Evolutionary conservation across 352 stramenopile genomes (phyloP).

Genomic region (Albugo candida): DNA sequence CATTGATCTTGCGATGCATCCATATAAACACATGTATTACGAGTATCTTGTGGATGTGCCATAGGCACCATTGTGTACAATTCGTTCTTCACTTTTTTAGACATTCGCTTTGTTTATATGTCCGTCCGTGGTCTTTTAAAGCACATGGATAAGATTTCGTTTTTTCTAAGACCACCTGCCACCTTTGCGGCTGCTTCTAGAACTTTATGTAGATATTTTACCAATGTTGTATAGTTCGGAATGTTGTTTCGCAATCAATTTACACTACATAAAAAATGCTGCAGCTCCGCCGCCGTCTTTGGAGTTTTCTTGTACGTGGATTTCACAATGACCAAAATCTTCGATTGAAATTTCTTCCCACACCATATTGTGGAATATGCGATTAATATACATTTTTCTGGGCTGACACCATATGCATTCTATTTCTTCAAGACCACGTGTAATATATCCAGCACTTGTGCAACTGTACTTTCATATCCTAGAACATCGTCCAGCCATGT

Average conservation of each 20-base stretch:
- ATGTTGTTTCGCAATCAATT: constrained; percentile 20
- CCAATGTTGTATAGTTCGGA: constrained; percentile 7
- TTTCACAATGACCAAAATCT: constrained; percentile 2
- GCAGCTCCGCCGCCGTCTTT: constrained; percentile 7
- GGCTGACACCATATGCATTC: too few relatives aligned
- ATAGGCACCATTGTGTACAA: constrained; percentile 8
- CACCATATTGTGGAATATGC: too few relatives aligned
- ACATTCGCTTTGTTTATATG: neutral
- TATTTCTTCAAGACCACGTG: too few relatives aligned
- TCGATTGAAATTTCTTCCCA: neutral
- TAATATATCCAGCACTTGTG: too few relatives aligned
- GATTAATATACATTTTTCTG: too few relatives aligned
- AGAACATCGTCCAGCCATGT: too few relatives aligned
- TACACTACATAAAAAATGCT: constrained; percentile 13
- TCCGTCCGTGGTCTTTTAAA: constrained; percentile 1
- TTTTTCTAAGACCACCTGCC: constrained; percentile 8
- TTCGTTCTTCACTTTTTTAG: constrained; percentile 1
- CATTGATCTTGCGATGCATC: constrained; percentile 10
- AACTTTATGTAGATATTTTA: constrained; percentile 3
- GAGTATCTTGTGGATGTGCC: constrained; percentile 2
- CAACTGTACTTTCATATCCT: too few relatives aligned
- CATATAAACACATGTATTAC: constrained; percentile 9
- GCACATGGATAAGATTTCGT: neutral
- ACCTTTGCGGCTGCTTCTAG: constrained; percentile 4
- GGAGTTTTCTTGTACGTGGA: constrained; percentile 1